phyloP scores from a whole-genome alignment of 371 early-diverging fungal species.

The Mucor indicus region DNA sequence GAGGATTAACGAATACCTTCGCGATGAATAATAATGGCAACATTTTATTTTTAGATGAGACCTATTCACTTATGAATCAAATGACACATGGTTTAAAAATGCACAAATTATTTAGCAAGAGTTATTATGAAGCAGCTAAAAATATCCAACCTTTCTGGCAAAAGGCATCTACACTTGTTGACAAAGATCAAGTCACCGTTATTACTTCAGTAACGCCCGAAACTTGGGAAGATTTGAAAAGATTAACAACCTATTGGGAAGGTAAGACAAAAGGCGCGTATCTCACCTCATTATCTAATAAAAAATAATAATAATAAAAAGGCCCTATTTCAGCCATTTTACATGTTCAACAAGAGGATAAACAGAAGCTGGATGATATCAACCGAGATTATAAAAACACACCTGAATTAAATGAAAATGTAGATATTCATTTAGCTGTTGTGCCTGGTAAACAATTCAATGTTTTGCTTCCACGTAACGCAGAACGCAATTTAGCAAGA shows the following conservation, averaged over 20 bases:
- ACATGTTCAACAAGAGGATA: constrained; percentile 27
- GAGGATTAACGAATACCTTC: no score
- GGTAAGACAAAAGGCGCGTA: constrained; percentile 20
- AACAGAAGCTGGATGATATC: constrained; percentile 12
- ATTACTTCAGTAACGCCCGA: constrained; percentile 35
- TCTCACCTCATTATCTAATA: no score
- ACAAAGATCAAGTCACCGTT: constrained; percentile 31
- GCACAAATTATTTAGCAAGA: constrained; percentile 44
- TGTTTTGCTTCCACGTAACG: constrained; percentile 40
- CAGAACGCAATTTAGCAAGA: constrained; percentile 49
- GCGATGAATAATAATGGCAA: no score
- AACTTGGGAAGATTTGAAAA: constrained; percentile 35
- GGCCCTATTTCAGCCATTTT: constrained; percentile 46
- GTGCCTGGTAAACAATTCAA: constrained; percentile 20
- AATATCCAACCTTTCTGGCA: constrained; percentile 41
- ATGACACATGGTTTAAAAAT: constrained; percentile 47
- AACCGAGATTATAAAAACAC: constrained; percentile 17
- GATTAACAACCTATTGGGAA: constrained; percentile 41
- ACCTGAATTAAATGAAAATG: constrained; percentile 25
- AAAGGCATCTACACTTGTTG: constrained; percentile 20
- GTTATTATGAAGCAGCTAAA: constrained; percentile 34
- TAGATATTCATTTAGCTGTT: constrained; percentile 35
- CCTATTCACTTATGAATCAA: constrained; percentile 33
- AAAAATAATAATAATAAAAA: constrained; percentile 8
- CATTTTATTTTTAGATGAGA: constrained; percentile 18